Base-by-base conservation (phyloP, 225 moss, liverwort and hornwort genomes). In the Bryoerythrophyllum caledonicum region DNA sequence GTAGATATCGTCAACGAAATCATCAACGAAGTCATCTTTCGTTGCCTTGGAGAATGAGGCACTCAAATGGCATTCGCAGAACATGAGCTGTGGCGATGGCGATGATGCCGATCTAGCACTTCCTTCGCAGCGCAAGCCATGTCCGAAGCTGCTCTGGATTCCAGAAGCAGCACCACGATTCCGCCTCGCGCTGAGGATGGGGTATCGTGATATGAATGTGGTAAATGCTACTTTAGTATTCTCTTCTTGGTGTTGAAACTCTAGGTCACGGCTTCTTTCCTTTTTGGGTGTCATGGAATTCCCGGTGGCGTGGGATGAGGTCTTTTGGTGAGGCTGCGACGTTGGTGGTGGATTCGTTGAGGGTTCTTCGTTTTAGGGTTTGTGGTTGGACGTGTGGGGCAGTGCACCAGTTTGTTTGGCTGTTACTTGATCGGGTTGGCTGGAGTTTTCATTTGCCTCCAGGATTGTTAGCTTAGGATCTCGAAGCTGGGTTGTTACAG, bases 351-450 rank as follows among this genome's bases (percentile, higher is more conserved):
- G 46, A 59, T 49, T 59, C 27, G 20, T 67, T 32, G 24, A 72
- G 34, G 34, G 53, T 54, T 40, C 8, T 54, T 72, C 63, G 57
- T 59, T 43, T 82, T 78, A 74, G 74, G 78, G 78, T 79, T 49
- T 74, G 26, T 69, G 16, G n/a, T 23, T 57, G n/a, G n/a, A n/a
- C n/a, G n/a, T n/a, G n/a, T n/a, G n/a, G n/a, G 44, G 58, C 59
- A 59, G 51, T 19, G 28, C 57, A 26, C 38, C 27, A 28, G 57
- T 65, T 59, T 49, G 53, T 23, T 10, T 23, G 23, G 30, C n/a
- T 14, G 56, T 38, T 27, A 21, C 48, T 69, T 57, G 15, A 23
- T 54, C 26, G 63, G n/a, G 28, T 48, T n/a, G n/a, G 59, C 27
- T 56, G 14, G 52, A 53, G 52, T n/a, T 53, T 53, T n/a, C 19